Percentiles rank a stretch among this genome's conserved stretches.
phyloP scores from a whole-genome alignment of 352 stramenopile genomes.

The Globisporangium irregulare region DNA sequence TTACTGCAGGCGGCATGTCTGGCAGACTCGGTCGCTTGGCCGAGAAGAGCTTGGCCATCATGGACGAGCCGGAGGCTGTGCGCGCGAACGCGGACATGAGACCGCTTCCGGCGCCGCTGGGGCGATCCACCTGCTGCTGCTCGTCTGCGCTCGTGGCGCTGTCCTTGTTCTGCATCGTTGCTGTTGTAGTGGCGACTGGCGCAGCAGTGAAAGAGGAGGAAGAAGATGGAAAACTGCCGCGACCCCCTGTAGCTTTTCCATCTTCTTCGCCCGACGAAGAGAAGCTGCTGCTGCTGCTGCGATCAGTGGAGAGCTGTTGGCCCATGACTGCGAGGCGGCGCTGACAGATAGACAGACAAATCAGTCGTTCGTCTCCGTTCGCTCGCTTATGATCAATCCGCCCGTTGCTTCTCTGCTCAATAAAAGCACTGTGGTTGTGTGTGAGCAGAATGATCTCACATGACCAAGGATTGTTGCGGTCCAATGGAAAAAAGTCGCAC shows the following conservation, averaged over 20 bases:
- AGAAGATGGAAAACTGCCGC: constrained; percentile 14
- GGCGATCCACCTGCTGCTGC: not conserved
- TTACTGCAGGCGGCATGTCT: not conserved
- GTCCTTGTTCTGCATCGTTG: not conserved
- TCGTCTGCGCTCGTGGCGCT: constrained; percentile 8
- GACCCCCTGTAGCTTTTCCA: not conserved
- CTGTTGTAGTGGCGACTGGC: not conserved
- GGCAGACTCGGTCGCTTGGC: constrained; percentile 16
- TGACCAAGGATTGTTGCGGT: not conserved
- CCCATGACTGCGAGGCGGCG: constrained; percentile 22
- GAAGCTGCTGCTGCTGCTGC: constrained; percentile 17
- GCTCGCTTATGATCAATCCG: not conserved
- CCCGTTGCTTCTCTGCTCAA: not conserved
- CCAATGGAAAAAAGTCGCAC: not conserved
- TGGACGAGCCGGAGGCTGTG: constrained; percentile 14
- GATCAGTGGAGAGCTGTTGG: constrained; percentile 27
- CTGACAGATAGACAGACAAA: not conserved
- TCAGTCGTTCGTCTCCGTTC: not conserved
- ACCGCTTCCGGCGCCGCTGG: not conserved
- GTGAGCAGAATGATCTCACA: not conserved
- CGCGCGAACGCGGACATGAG: constrained; percentile 16
- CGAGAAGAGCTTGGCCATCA: constrained; percentile 24
- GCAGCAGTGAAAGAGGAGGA: not conserved
- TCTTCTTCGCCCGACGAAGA: constrained; percentile 8
- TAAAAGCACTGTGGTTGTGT: not conserved